These are phyloP conservation scores for Acanthochlamys bracteata DNA, from an alignment of 106 monocot species.

Conservation along the genomic window DNA sequence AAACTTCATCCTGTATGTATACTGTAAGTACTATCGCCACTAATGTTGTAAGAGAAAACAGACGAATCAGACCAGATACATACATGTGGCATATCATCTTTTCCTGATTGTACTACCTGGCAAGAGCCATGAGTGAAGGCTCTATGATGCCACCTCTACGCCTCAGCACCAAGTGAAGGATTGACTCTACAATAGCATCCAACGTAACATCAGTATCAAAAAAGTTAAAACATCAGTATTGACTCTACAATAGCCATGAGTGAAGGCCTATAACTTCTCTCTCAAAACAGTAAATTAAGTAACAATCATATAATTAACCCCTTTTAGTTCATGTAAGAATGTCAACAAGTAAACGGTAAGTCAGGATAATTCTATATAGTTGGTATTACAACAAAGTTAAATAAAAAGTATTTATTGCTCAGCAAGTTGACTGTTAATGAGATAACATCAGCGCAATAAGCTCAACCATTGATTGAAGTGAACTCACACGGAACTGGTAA, in stretches of 20 bases:
- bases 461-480: too few species aligned
- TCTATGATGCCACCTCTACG: slow-evolving; percentile 72
- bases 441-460: too few species aligned
- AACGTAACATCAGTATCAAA: background rate
- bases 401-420: too few species aligned
- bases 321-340: too few species aligned
- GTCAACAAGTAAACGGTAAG: too few species aligned
- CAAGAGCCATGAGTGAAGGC: slow-evolving; percentile 70
- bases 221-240: background rate
- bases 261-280: background rate
- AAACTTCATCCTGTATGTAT: too few species aligned
- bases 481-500: too few species aligned
- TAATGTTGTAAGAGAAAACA: background rate
- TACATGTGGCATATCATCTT: slow-evolving; percentile 75
- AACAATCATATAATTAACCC: too few species aligned
- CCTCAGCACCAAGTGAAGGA: slow-evolving; percentile 61
- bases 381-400: too few species aligned
- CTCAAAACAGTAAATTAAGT: background rate
- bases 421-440: too few species aligned
- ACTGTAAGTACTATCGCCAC: background rate
- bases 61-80: background rate
- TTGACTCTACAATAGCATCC: slow-evolving; percentile 29
- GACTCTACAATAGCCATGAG: background rate
- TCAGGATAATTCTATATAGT: too few species aligned
- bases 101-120: slow-evolving; percentile 73